phyloP scores from a whole-genome alignment of 2,329 filamentous ascomycete species.

The Sporothrix brasiliensis region DNA sequence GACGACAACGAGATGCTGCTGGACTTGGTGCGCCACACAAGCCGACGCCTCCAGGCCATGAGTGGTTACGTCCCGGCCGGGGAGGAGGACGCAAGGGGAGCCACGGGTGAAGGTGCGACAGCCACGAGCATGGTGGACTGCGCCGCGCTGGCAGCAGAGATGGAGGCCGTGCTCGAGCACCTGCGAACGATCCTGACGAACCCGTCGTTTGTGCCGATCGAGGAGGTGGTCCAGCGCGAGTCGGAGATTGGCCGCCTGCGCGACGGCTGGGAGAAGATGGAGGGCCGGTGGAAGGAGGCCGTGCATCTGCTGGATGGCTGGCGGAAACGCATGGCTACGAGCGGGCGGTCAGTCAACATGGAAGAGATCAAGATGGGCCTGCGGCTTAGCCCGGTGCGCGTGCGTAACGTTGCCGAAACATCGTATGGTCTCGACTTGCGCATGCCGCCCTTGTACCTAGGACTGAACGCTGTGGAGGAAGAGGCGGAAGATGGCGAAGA shows the following conservation, averaged over 20 bases:
- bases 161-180: conserved; percentile 78
- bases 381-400: conserved; percentile 61
- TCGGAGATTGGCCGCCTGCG: conserved; percentile 84
- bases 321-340: conserved; percentile 76
- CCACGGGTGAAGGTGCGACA: conserved; percentile 33
- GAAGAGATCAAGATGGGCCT: conserved; percentile 70
- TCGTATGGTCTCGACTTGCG: conserved; percentile 45
- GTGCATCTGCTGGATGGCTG: conserved; percentile 89
- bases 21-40: conserved; percentile 68
- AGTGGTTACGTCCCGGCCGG: conserved; percentile 52
- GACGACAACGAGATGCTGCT: conserved; percentile 90
- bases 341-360: conserved; percentile 69
- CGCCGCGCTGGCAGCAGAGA: conserved; percentile 69
- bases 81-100: conserved; percentile 26
- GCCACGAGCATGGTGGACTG: conserved; percentile 43
- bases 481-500: conserved; percentile 36
- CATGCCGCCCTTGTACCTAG: conserved; percentile 43
- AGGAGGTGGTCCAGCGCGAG: conserved; percentile 90
- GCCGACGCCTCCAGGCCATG: conserved; percentile 71
- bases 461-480: conserved; percentile 34
- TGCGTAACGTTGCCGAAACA: conserved; percentile 56
- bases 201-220: conserved; percentile 91
- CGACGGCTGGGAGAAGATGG: conserved; percentile 91
- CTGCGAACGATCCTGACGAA: conserved; percentile 86
- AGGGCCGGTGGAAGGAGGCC: conserved; percentile 85